Base-by-base conservation (phyloP, 2,329 filamentous ascomycete genomes). In the Penicillium sp. region DNA sequence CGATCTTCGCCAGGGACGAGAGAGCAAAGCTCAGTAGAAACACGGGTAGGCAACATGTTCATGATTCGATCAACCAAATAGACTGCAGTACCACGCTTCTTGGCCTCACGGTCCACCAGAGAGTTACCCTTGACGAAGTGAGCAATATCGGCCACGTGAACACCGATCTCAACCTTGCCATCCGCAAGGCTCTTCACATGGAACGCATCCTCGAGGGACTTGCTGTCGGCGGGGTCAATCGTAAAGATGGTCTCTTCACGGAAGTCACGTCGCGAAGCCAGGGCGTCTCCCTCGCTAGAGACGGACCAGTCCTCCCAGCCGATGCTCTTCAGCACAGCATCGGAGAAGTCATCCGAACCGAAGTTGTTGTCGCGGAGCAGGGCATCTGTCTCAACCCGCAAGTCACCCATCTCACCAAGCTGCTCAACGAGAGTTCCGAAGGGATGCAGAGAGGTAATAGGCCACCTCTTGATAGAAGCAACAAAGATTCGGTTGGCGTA, bases 301-400 rank as follows among this genome's bases (percentile, higher is more conserved):
- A 97, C 79, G 15, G 91, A 89, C 93, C 93, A 97, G 67, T 96
- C 90, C 63, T 96, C 91, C 66, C 92, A 89, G 39, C 91, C 91
- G 63, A 97, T 90, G 71, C 91, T 97, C 74, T 93, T 92, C 63
- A 96, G 80, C 49, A 99, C 94, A 55, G 94, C 93, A 70, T 99
- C 94, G 6, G 93, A 96, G 75, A 99, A 99, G 65, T 97, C 94
- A 70, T 99, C 94, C 0, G 93, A 93, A 15, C 90, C 90, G 72
- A 99, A 99, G 81, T 99, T 99, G 84, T 99, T 99, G 80, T 99
- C 94, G 61, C 94, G 89, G 51, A 99, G 85, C 57, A 99, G 85
- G 57, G 94, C 94, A 79, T 99, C 94, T 2, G 94, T 99, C 79
- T 99, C 94, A 57, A 99, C 93, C 79, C 93, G 96, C 66, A 96